Conservation (phyloP, 768 basidiomycete species). For the Agaricus subrufescens region DNA sequence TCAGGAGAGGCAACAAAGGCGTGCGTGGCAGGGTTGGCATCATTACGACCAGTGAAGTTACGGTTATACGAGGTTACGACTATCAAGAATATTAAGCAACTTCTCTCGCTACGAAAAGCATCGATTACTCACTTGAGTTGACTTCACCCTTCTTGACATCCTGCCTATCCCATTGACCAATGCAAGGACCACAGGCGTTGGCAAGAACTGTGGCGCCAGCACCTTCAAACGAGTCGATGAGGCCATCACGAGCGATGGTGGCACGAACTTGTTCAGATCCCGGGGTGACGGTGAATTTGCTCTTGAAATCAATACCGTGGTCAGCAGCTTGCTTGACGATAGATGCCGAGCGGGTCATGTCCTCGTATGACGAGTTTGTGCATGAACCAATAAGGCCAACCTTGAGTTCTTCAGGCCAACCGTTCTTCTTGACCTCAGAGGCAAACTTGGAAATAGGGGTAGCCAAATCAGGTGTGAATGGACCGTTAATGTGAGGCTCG, state of each 20-base stretch:
- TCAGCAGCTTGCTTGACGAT: conserved; percentile 86
- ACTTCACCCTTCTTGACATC: conserved; percentile 96
- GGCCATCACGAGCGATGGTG: conserved; percentile 94
- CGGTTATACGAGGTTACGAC: conserved; percentile 99
- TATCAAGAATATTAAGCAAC: conserved; percentile 22
- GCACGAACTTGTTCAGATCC: conserved; percentile 98
- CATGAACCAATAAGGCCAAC: conserved; percentile 98
- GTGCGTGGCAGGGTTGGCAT: conserved; percentile 98
- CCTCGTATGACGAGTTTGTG: conserved; percentile 99
- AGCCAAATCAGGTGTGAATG: conserved; percentile 99
- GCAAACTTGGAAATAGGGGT: conserved; percentile 98
- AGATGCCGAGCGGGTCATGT: conserved; percentile 96
- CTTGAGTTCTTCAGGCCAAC: conserved; percentile 95
- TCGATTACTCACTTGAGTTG: conserved; percentile 77
- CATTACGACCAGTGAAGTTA: conserved; percentile 99
- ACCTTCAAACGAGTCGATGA: conserved; percentile 81
- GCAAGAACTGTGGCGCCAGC: conserved; percentile 93
- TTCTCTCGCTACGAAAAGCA: neutral
- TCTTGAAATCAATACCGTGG: conserved; percentile 86
- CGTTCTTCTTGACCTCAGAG: conserved; percentile 85
- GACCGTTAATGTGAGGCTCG: conserved; percentile 99
- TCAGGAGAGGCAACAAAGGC: conserved; percentile 93
- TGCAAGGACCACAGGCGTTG: conserved; percentile 98
- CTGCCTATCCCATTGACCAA: conserved; percentile 97
- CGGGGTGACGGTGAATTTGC: conserved; percentile 96